Evolutionary conservation across 2,329 filamentous ascomycete species (phyloP).

Genomic region (Magnaporthiopsis incrustans): DNA sequence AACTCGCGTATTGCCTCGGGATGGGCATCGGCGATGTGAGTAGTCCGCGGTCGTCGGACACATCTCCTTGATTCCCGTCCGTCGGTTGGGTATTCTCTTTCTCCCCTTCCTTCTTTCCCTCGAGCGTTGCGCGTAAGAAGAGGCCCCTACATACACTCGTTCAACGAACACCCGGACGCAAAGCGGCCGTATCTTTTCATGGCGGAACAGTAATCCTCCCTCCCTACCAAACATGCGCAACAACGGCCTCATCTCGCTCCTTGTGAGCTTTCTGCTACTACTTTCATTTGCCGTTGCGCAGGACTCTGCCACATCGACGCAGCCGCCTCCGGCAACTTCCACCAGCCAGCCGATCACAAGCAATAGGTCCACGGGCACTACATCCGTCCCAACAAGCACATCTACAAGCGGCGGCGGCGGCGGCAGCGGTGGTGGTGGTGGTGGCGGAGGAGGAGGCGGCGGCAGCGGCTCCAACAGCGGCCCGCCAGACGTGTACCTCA

Average conservation of each 20-base stretch:
- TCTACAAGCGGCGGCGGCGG: conserved; percentile 7
- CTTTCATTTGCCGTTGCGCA: conserved; percentile 23
- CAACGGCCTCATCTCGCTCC: conserved; percentile 16
- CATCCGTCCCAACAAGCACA: conserved; percentile 13
- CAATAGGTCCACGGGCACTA: neutral
- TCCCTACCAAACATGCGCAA: conserved; percentile 13
- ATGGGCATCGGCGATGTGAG: neutral
- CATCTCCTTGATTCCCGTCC: neutral
- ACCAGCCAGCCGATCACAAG: neutral
- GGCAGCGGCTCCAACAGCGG: conserved; percentile 19
- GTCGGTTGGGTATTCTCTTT: neutral
- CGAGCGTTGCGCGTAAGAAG: neutral
- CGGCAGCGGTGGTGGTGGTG: conserved; percentile 14
- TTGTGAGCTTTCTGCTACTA: conserved; percentile 21
- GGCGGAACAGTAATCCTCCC: too few species aligned
- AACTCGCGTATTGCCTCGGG: neutral
- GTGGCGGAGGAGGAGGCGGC: conserved; percentile 16
- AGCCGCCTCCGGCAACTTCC: conserved; percentile 1
- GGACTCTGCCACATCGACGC: conserved; percentile 15
- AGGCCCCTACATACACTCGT: neutral
- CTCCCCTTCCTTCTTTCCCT: neutral
- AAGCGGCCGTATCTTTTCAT: neutral
- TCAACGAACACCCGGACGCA: neutral
- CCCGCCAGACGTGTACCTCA: conserved; percentile 48
- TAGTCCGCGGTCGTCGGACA: neutral